These are phyloP conservation scores for Alloteropsis semialata DNA, from an alignment of 176 grass and related monocot genomes.

Conservation along the genomic window DNA sequence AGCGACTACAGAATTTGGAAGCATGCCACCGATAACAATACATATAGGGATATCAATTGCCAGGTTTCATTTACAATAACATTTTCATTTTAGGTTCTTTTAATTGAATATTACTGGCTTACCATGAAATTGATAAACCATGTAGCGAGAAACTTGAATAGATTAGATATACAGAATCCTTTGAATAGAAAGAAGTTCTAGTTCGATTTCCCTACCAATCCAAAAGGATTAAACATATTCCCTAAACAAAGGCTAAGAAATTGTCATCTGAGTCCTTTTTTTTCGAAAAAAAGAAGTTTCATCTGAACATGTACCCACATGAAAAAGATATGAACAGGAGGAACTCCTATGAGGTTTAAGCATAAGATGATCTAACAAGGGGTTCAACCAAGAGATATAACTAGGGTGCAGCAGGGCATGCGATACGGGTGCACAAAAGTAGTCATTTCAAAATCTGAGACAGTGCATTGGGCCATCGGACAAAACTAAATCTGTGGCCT, in stretches of 20 bases:
- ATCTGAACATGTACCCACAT: not conserved
- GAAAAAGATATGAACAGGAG: not conserved
- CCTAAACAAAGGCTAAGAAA: not conserved
- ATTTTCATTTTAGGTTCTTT: not conserved
- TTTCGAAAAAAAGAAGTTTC: too few species aligned
- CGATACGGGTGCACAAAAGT: not conserved
- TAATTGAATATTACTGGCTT: conserved; percentile 10
- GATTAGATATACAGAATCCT: not conserved
- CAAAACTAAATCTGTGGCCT: conserved; percentile 13
- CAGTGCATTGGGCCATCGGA: not conserved
- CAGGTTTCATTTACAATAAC: not conserved
- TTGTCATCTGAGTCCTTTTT: too few species aligned
- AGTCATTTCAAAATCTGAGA: not conserved
- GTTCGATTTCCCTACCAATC: not conserved
- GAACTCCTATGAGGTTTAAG: not conserved
- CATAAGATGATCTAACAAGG: not conserved
- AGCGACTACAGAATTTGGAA: conserved; percentile 6
- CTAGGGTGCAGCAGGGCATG: not conserved
- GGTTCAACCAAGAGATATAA: conserved; percentile 11
- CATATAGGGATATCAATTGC: not conserved
- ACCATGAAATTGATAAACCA: not conserved
- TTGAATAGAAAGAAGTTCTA: not conserved
- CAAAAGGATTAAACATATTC: not conserved
- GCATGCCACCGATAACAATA: not conserved
- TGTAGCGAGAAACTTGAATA: not conserved